phyloP scores from a whole-genome alignment of 2,329 filamentous ascomycete genomes.

The Salinomyces thailandicus region DNA sequence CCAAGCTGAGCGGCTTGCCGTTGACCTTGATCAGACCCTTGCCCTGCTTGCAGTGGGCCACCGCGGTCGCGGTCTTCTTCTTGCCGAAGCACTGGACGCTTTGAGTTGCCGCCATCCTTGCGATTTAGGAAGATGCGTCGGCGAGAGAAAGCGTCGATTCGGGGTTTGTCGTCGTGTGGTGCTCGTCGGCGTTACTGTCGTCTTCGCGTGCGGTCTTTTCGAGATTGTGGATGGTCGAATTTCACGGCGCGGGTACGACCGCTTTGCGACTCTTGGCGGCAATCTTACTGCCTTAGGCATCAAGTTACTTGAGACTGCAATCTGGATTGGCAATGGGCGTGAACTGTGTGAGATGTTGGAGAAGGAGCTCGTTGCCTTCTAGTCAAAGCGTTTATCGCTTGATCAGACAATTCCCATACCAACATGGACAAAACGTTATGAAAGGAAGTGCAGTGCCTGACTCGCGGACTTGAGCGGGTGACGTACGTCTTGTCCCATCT shows the following conservation, averaged over 20 bases:
- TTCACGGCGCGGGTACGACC: neutral
- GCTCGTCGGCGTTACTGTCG: neutral
- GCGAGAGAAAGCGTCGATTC: neutral
- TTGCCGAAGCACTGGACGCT: slow-evolving; percentile 93
- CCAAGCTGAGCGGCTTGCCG: slow-evolving; percentile 85
- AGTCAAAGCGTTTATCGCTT: no score
- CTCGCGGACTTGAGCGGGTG: no score
- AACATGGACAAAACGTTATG: no score
- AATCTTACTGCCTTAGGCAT: no score
- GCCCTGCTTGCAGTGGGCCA: slow-evolving; percentile 86
- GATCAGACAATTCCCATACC: no score
- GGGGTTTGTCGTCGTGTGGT: neutral
- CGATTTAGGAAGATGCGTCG: slow-evolving; percentile 5
- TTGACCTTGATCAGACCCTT: slow-evolving; percentile 98
- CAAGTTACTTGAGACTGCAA: no score
- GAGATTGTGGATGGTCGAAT: neutral
- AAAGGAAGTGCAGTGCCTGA: no score
- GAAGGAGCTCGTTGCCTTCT: no score
- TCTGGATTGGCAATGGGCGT: no score
- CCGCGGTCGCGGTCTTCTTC: slow-evolving; percentile 56
- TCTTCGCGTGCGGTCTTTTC: neutral
- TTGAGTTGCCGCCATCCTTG: slow-evolving; percentile 56
- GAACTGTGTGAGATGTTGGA: no score
- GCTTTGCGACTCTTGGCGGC: neutral
- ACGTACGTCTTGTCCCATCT: no score